Percentiles rank a stretch among this genome's conserved stretches.
Conservation (phyloP, 164 flowering plant genomes). For the Magnolia changhungtana region DNA sequence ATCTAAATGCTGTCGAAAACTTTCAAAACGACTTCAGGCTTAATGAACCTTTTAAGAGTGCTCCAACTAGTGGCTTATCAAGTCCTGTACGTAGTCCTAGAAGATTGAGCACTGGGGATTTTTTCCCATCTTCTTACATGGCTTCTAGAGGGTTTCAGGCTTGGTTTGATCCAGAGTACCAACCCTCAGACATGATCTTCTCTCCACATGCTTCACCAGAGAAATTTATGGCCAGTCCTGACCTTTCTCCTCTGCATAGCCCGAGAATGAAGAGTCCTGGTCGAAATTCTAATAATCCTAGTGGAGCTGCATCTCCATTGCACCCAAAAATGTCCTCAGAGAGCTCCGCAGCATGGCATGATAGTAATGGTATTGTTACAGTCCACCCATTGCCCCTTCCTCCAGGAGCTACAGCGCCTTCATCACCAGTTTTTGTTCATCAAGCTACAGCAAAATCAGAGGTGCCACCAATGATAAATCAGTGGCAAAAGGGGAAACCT, state of each 20-base stretch:
- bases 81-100: slow-evolving; percentile 67
- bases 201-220: slow-evolving; percentile 37
- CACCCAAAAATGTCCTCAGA: slow-evolving; percentile 40
- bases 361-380: slow-evolving; percentile 28
- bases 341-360: slow-evolving; percentile 28
- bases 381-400: slow-evolving; percentile 87
- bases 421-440: slow-evolving; percentile 33
- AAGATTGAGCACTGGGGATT: slow-evolving; percentile 31
- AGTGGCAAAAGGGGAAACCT: slow-evolving; percentile 89
- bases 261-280: slow-evolving; percentile 40
- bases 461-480: slow-evolving; percentile 31
- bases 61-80: slow-evolving; percentile 58
- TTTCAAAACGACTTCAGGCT: slow-evolving; percentile 21
- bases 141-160: slow-evolving; percentile 30
- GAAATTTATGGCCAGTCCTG: slow-evolving; percentile 35
- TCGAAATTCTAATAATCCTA: slow-evolving; percentile 27
- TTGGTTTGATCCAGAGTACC: slow-evolving; percentile 70
- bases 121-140: slow-evolving; percentile 21
- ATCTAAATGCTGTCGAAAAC: slow-evolving; percentile 14
- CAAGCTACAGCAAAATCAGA: slow-evolving; percentile 39
- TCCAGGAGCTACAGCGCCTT: slow-evolving; percentile 49
- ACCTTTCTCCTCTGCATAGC: slow-evolving; percentile 50
- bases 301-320: slow-evolving; percentile 48
- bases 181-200: slow-evolving; percentile 21
- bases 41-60: slow-evolving; percentile 48